Evolutionary conservation across 306 rosid genomes (phyloP), one percentile per base, ranked within the genome.

Genomic region (Amphicarpaea edgeworthii): DNA sequence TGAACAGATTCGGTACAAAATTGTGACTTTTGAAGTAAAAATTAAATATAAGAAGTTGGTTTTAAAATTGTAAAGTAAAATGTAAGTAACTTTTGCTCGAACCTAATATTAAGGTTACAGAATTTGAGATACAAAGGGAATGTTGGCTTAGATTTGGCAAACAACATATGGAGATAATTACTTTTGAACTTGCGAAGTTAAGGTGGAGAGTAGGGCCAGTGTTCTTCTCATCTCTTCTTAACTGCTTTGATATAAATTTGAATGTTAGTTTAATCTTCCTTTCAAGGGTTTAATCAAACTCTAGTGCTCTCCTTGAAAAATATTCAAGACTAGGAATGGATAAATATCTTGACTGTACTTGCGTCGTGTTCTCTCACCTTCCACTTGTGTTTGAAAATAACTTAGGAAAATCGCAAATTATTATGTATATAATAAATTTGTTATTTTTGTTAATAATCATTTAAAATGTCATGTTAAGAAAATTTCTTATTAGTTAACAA

Each of bases 311-410:
- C 34, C 41, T 26, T 14, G 21, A 2, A 41, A 63, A 43, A 28
- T 34, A 17, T 40, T 53, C 16, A 19, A 72, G n/a, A 53, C 32
- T 23, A 79, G 21, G 14, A 72, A 72, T 51, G 37, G 12, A 61
- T 11, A 69, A 62, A 50, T 23, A 24, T 61, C 37, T 70, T 61
- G 73, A 70, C 55, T 38, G 14, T 50, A 19, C 24, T 20, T 60
- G 15, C 19, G 28, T 43, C 5, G 3, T 69, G 32, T 16, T 47
- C 34, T 59, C 15, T 4, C 37, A 71, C 46, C 37, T 57, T 75
- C 17, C 34, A 30, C 68, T 55, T 68, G 17, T 10, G 61, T 19
- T 49, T 30, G 45, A 70, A 30, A 32, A 30, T 2, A 5, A 28
- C n/a, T 23, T 47, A 32, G 61, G 43, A 70, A 51, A 50, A 37